Conservation (phyloP, 306 rosid species). For the Casuarina cunninghamiana region DNA sequence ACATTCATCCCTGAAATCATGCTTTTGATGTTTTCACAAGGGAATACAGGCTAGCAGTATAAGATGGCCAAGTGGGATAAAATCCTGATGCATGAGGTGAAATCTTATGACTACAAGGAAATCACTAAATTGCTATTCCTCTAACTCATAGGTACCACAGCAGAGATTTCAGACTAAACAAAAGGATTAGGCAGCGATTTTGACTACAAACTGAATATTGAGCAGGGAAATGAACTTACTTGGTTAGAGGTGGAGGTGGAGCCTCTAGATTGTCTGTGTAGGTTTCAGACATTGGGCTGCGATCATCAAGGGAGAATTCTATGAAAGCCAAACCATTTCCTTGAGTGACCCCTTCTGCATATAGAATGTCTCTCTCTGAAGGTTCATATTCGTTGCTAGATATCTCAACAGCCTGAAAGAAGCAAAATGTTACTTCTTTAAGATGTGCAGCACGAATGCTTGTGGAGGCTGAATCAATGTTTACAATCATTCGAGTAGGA, state of each 20-base stretch:
- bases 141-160: not conserved
- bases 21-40: not conserved
- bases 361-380: constrained; percentile 83
- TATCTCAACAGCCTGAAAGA: constrained; percentile 88
- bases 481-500: not conserved
- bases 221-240: constrained; percentile 40
- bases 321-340: constrained; percentile 97
- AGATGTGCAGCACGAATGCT: too few relatives aligned
- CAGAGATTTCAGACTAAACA: not conserved
- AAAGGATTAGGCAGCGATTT: not conserved
- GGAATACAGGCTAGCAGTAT: not conserved
- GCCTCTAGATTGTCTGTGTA: constrained; percentile 78
- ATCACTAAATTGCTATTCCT: not conserved
- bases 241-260: constrained; percentile 69
- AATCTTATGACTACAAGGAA: not conserved
- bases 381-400: constrained; percentile 98
- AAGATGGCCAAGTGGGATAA: not conserved
- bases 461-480: not conserved
- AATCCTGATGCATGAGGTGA: not conserved
- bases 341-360: constrained; percentile 98
- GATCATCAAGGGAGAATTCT: constrained; percentile 92
- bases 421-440: not conserved
- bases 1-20: not conserved
- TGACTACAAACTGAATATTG: not conserved
- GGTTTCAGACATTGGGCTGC: constrained; percentile 76